Evolutionary conservation across 169 alveolate genomes (phyloP).

Genomic region (Cardiosporidium cionae): DNA sequence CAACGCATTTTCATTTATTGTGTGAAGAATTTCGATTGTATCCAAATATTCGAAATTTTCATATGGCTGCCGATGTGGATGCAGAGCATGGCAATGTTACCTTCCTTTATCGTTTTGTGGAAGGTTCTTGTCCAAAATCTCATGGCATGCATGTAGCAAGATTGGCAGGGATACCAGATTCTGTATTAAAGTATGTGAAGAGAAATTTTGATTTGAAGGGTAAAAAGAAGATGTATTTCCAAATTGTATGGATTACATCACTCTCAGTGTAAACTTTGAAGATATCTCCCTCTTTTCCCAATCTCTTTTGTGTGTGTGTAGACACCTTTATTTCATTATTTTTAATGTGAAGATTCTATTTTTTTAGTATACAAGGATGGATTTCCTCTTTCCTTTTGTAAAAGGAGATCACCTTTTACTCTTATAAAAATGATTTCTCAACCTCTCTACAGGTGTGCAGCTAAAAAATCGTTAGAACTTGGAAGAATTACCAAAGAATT

Average conservation of each 20-base stretch:
- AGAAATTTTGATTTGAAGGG: not conserved
- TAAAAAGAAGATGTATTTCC: not conserved
- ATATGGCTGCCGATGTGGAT: conserved; percentile 73
- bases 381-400: not conserved
- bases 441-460: not conserved
- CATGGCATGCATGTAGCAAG: conserved; percentile 94
- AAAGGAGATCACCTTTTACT: not conserved
- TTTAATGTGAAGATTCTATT: not conserved
- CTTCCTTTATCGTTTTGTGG: conserved; percentile 82
- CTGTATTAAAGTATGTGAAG: conserved; percentile 8
- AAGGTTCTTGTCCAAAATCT: conserved; percentile 90
- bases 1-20: conserved; percentile 92
- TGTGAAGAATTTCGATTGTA: conserved; percentile 49
- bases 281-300: not conserved
- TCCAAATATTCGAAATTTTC: conserved; percentile 39
- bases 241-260: not conserved
- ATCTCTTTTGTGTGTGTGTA: not conserved
- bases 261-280: not conserved
- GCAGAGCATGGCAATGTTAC: conserved; percentile 51
- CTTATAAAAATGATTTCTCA: not conserved
- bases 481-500: not conserved
- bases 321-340: not conserved
- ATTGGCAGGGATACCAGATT: conserved; percentile 84
- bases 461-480: not conserved
- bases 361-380: not conserved